Evolutionary conservation across 208 protist genomes (phyloP), one percentile per base, ranked within the genome.

Genomic region (Phytomonas francai): DNA sequence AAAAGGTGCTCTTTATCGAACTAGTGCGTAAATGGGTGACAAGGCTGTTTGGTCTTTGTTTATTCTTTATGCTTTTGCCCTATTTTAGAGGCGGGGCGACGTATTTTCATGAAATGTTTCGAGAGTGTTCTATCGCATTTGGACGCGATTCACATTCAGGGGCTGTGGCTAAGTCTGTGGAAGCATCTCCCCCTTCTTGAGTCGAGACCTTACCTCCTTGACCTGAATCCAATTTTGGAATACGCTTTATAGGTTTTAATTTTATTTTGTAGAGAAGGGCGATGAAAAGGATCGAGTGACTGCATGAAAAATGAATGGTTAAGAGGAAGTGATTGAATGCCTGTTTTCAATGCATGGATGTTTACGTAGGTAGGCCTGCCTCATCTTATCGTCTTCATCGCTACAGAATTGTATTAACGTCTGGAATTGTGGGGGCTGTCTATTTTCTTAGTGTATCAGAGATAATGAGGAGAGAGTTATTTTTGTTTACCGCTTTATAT

Each of bases 191-290:
- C 39, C 12, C 11, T 45, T 45, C 2, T 11, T 7, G 8, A 45
- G 19, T 16, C 39, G 39, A 45, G 8, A 14, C 9, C 12, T 45
- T 45, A 45, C 11, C 39, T 45, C 39, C 12, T 45, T 45, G 39
- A 45, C 19, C 39, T 45, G 39, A 45, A 45, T 45, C 39, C 9
- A 14, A 45, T 2, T 45, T 45, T 45, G 39, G 39, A 22, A 16
- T 7, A 14, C 39, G 19, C 51, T 14, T 45, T 45, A 14, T 16
- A 14, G 39, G 9, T 7, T 7, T 16, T 45, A 45, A 22, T 45
- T 29, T 77, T 88, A 12, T 73, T 93, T 30, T 73, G 81, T 14
- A 76, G 73, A 61, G 39, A n/a, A n/a, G n/a, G n/a, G n/a, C n/a
- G n/a, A 45, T 7, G 39, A 14, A 9, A 45, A 45, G 39, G 39